Base-by-base conservation (phyloP, 2,329 filamentous ascomycete genomes). In the Cryphonectria nitschkei region DNA sequence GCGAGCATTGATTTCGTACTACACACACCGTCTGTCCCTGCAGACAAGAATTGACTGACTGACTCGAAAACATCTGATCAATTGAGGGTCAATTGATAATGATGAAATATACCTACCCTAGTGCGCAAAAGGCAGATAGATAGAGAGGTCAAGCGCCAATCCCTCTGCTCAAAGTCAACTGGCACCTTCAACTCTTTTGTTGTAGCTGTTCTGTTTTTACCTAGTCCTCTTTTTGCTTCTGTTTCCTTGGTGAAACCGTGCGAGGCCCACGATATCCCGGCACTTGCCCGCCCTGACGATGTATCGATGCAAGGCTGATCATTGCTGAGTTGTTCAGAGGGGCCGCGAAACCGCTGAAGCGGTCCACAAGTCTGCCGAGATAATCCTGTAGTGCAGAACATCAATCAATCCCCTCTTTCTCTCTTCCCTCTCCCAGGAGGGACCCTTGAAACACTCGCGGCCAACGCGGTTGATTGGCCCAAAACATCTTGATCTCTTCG, bases 401-500 rank as follows among this genome's bases (percentile, higher is more conserved):
- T 58, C 29, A 11, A 54, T 54, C 26, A 11, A 54, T 54, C 26
- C 26, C 54, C 54, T 32, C 54, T 19, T 19, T 2, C 26, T n/a
- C 46, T 29, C 50, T 22, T 16, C 46, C 26, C 26, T 16, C 11
- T 13, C 8, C 9, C 26, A 56, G 52, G 52, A 61, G 6, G 16
- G 54, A 32, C 62, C 37, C 13, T n/a, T 46, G 34, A 58, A 26
- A 16, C 3, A 14, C 13, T 9, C 52, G 26, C 67, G 67, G 67
- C 41, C 58, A 68, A 29, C 67, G 67, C 58, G 67, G 67, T 43
- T 46, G 67, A 58, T 58, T 62, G 58, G 16, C n/a, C 29, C 43
- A 37, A 58, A 68, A 54, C 32, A n/a, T 68, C 29, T 50, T 50
- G 19, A 6, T 37, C 67, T 68, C 52, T 61, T 52, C n/a, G 50